A percentile compares a stretch with the other conserved stretches of the same genome.
Evolutionary conservation across 805 yeast species (phyloP).

Genomic region (Saturnispora zaruensis): DNA sequence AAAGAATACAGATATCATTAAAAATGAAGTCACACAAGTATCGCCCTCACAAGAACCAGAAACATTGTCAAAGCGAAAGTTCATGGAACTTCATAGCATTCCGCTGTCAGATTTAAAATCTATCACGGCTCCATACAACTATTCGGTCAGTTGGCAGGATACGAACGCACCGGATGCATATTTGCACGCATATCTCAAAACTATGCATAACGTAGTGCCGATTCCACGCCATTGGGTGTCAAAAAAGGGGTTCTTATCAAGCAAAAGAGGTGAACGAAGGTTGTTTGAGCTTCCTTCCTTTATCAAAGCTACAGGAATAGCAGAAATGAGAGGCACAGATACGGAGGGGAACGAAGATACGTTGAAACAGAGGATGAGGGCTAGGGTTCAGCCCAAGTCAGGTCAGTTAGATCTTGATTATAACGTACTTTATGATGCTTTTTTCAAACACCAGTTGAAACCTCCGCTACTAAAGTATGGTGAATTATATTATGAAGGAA

Average conservation of each 20-base stretch:
- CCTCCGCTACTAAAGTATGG: constrained; percentile 67
- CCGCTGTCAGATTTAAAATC: constrained; percentile 64
- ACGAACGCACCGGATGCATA: constrained; percentile 76
- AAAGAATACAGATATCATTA: neutral
- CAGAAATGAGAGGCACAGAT: constrained; percentile 68
- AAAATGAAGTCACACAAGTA: neutral
- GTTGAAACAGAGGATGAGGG: constrained; percentile 67
- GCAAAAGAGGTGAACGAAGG: constrained; percentile 57
- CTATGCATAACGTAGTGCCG: constrained; percentile 55
- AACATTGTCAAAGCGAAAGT: constrained; percentile 40
- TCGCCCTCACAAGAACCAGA: constrained; percentile 13
- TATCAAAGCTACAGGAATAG: constrained; percentile 75
- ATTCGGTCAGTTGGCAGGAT: constrained; percentile 71
- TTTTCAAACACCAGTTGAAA: constrained; percentile 69
- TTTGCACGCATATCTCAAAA: constrained; percentile 54
- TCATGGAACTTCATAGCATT: constrained; percentile 44
- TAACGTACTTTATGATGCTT: constrained; percentile 73
- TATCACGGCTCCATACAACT: constrained; percentile 52
- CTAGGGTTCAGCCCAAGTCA: constrained; percentile 82
- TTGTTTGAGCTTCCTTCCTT: constrained; percentile 74
- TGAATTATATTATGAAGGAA: constrained; percentile 70
- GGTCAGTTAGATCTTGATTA: constrained; percentile 82
- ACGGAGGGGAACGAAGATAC: constrained; percentile 41
- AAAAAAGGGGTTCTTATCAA: constrained; percentile 65
- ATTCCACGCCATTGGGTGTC: constrained; percentile 83